Evolutionary conservation across 495 filamentous ascomycete species (phyloP), one percentile per base, ranked within the genome.

Genomic region (Penicillium odoratum): DNA sequence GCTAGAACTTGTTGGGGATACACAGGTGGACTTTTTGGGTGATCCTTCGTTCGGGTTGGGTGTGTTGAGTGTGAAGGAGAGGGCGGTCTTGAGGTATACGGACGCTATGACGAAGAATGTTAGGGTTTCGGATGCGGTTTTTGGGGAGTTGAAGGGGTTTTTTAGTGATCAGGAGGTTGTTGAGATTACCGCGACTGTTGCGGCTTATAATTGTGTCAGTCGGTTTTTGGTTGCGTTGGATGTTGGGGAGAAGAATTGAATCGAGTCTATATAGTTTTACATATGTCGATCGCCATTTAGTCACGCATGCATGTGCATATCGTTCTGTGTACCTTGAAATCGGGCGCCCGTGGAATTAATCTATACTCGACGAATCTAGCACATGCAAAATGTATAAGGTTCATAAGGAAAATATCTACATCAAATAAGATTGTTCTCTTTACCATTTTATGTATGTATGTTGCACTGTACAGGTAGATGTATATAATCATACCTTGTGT

Each of bases 191-290:
- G 84, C 89, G 15, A 91, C 88, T 26, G 84, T 88, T 58, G 89
- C 87, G n/a, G 85, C 83, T 30, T 95, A 96, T 68, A 95, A 95
- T 68, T 92, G 89, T 70, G 91, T 96, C 10, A 90, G 87, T 62
- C 79, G 91, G 48, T 93, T 95, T 63, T 71, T 95, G 60, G 90
- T 95, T 31, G 90, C 90, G 18, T 67, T 96, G 60, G 87, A 93
- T 74, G 89, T 92, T 76, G 84, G 83, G 18, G 84, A 87, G 68
- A 79, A 74, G 65, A 84, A 83, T 34, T 18, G 11, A 21, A 21
- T 21, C 21, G 21, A 21, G 21, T 26, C 11, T 38, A 21, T 10
- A 50, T n/a, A 29, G n/a, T 5, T 34, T 21, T 21, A 21, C 21
- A 1, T 21, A 21, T 21, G 21, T 21, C 21, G 21, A 2, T 21